Percentiles rank a stretch among this genome's conserved stretches.
These are phyloP conservation scores for Alternaria sp. DNA, from an alignment of 2,329 filamentous ascomycete genomes.

Conservation along the genomic window DNA sequence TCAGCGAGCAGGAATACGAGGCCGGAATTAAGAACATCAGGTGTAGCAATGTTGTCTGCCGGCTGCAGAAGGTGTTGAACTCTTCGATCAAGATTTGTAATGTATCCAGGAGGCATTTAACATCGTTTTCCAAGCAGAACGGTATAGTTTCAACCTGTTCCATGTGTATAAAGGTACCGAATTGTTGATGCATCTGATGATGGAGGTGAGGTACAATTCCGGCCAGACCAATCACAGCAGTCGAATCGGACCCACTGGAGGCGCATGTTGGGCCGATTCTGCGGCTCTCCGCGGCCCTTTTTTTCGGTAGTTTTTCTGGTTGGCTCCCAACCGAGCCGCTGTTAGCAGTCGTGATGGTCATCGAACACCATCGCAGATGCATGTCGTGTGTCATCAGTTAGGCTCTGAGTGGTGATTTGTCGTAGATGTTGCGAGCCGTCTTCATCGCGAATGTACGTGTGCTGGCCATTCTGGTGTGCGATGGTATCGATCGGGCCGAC, in stretches of 20 bases:
- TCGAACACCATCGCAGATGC: neutral
- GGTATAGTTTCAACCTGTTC: neutral
- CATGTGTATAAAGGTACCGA: neutral
- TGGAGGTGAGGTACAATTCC: neutral
- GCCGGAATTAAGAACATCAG: slow-evolving; percentile 5
- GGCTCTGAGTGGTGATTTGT: neutral
- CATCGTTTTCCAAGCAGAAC: too few relatives aligned
- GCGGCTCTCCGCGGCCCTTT: slow-evolving; percentile 13
- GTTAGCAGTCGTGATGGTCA: neutral
- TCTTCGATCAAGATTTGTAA: neutral
- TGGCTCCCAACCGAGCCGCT: slow-evolving; percentile 14
- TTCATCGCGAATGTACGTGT: neutral
- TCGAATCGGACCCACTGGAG: neutral
- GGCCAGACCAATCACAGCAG: neutral
- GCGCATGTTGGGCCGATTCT: slow-evolving; percentile 1
- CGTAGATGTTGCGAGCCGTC: too few relatives aligned
- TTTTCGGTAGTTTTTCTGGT: slow-evolving; percentile 12
- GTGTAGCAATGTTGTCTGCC: neutral
- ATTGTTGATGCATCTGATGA: neutral
- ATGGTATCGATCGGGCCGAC: neutral
- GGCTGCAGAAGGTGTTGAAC: neutral
- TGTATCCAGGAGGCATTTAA: too few relatives aligned
- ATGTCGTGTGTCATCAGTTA: neutral
- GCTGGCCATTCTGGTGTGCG: neutral
- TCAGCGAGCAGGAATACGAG: neutral